Conservation (phyloP, 2,329 filamentous ascomycete genomes). For the Phaeosphaeria sp. region DNA sequence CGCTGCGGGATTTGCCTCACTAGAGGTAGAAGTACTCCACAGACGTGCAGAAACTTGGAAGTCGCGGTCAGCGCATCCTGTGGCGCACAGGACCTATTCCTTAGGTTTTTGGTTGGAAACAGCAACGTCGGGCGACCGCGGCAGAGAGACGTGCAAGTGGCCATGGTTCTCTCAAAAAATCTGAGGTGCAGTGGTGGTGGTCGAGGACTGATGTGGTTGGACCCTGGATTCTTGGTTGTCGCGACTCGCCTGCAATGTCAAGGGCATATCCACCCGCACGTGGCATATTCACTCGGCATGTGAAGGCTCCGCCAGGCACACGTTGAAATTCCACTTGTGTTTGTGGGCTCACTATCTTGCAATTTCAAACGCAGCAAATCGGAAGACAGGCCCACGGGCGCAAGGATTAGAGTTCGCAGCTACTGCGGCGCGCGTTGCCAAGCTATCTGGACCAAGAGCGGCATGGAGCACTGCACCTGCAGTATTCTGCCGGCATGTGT, state of each 20-base stretch:
- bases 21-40: background rate
- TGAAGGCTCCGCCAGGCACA: background rate
- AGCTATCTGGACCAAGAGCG: background rate
- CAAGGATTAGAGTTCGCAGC: slow-evolving; percentile 4
- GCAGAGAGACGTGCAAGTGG: background rate
- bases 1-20: background rate
- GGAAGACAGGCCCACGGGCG: background rate
- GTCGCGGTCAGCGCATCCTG: background rate
- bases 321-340: background rate
- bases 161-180: no score
- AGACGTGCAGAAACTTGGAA: background rate
- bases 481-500: background rate
- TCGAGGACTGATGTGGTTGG: no score
- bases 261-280: background rate
- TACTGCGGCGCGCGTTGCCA: background rate
- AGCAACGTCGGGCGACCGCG: no score
- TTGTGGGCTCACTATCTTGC: background rate
- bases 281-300: background rate
- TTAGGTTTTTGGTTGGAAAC: no score
- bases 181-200: background rate
- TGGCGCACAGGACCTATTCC: no score
- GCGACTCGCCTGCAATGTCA: background rate
- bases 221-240: background rate
- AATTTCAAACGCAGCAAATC: background rate
- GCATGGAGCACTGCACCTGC: background rate